These are phyloP conservation scores for Aspergillus caelatus DNA, from an alignment of 2,329 filamentous ascomycete species.

Conservation along the genomic window DNA sequence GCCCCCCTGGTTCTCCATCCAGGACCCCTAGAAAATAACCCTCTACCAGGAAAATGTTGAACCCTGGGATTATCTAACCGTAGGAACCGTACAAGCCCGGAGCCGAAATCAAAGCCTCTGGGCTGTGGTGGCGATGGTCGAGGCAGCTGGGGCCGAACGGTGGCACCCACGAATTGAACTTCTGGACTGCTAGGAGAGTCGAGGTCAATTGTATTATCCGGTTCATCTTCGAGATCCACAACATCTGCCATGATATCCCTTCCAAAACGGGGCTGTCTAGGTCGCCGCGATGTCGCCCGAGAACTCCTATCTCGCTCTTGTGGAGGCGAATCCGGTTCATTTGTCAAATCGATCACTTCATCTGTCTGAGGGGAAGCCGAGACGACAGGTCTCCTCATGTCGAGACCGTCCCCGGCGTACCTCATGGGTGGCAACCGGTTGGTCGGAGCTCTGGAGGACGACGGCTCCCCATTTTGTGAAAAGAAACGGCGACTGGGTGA, in stretches of 20 bases:
- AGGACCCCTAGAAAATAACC: conserved; percentile 25
- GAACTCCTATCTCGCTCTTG: conserved; percentile 7
- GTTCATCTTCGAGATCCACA: conserved; percentile 45
- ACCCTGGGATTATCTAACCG: conserved; percentile 7
- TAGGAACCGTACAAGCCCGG: conserved; percentile 14
- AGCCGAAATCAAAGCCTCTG: conserved; percentile 6
- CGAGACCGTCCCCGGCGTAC: conserved; percentile 57
- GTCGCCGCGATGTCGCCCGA: conserved; percentile 2
- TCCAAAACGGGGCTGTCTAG: conserved; percentile 38
- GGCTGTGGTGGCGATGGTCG: conserved; percentile 12
- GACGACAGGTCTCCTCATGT: conserved; percentile 56
- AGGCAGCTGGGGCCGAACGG: conserved; percentile 21
- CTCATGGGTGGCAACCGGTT: conserved; percentile 36
- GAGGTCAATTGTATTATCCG: conserved; percentile 17
- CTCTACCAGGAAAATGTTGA: conserved; percentile 7
- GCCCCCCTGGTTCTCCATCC: conserved; percentile 19
- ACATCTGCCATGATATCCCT: conserved; percentile 41
- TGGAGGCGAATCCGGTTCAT: conserved; percentile 45
- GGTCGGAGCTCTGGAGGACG: conserved; percentile 22
- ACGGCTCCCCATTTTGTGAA: conserved; percentile 28
- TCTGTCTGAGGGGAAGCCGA: conserved; percentile 34
- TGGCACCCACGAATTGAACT: conserved; percentile 52
- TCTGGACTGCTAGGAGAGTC: conserved; percentile 47
- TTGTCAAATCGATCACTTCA: conserved; percentile 52
- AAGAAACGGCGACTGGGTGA: conserved; percentile 29